phyloP scores from a whole-genome alignment of 2,329 filamentous ascomycete species.

The Diplodia seriata region DNA sequence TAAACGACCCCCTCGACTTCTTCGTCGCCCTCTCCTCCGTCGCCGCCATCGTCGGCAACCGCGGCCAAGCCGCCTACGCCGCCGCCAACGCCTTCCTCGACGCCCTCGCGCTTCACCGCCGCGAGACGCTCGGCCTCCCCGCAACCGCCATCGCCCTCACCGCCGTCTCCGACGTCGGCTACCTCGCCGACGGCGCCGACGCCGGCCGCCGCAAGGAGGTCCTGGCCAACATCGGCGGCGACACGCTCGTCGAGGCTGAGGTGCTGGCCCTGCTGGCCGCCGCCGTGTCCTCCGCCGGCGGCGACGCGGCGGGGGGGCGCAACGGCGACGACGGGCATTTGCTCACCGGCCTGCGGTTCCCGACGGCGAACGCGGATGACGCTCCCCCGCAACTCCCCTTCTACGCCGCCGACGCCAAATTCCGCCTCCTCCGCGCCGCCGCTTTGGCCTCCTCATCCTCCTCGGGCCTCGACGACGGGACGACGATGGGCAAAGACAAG shows the following conservation, averaged over 20 bases:
- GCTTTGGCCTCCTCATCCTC: not conserved
- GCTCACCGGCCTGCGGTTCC: conserved; percentile 24
- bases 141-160: conserved; percentile 36
- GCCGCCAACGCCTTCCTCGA: conserved; percentile 45
- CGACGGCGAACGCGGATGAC: too few species aligned
- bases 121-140: conserved; percentile 31
- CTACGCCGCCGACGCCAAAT: conserved; percentile 25
- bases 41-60: conserved; percentile 36
- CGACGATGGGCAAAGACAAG: not conserved
- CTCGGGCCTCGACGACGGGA: not conserved
- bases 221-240: conserved; percentile 29
- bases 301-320: not conserved
- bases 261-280: conserved; percentile 30
- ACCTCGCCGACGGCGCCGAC: conserved; percentile 28
- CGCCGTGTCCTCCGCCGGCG: conserved; percentile 22
- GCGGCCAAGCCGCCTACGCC: conserved; percentile 42
- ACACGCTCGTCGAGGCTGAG: conserved; percentile 27
- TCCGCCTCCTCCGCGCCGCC: not conserved
- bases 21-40: conserved; percentile 37
- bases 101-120: conserved; percentile 39
- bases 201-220: conserved; percentile 9
- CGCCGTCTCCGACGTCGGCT: conserved; percentile 41
- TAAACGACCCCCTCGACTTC: conserved; percentile 39
- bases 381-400: too few species aligned
- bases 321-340: conserved; percentile 19